phyloP scores from a whole-genome alignment of 805 yeast genomes.

The Barnettozyma botsteinii region DNA sequence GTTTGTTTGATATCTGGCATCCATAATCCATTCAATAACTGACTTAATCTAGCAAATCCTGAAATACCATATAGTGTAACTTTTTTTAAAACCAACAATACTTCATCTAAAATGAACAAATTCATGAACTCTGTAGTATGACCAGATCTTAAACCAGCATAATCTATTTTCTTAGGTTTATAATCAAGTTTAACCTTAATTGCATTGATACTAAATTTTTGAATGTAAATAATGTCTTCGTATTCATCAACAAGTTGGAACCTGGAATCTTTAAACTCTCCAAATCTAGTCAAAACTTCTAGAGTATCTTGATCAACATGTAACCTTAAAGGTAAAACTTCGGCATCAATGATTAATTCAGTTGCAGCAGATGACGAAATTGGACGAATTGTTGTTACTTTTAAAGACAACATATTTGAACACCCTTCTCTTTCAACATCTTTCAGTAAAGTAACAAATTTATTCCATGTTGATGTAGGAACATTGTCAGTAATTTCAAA shows the following conservation, averaged over 20 bases:
- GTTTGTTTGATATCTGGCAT: constrained; percentile 80
- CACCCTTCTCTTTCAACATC: constrained; percentile 65
- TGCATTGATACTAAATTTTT: constrained; percentile 56
- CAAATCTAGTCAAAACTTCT: constrained; percentile 75
- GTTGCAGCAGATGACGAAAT: constrained; percentile 56
- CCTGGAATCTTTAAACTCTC: constrained; percentile 69
- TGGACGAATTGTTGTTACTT: constrained; percentile 59
- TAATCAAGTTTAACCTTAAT: constrained; percentile 72
- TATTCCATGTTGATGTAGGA: constrained; percentile 87
- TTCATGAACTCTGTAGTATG: constrained; percentile 83
- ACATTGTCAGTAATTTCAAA: constrained; percentile 70
- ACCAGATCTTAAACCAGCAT: constrained; percentile 80
- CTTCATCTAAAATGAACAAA: constrained; percentile 82
- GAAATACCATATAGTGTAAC: constrained; percentile 66
- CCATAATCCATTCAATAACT: constrained; percentile 65
- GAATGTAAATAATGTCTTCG: constrained; percentile 64
- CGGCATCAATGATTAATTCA: constrained; percentile 51
- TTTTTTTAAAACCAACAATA: constrained; percentile 59
- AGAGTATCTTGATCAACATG: constrained; percentile 92
- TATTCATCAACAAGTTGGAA: constrained; percentile 53
- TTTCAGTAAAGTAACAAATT: constrained; percentile 64
- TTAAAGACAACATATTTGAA: constrained; percentile 52
- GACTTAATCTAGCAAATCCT: constrained; percentile 61
- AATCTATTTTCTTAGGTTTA: constrained; percentile 85
- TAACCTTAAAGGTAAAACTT: constrained; percentile 67